Evolutionary conservation across 2,329 filamentous ascomycete genomes (phyloP), one percentile per base, ranked within the genome.

Genomic region (Fusarium robinianum): DNA sequence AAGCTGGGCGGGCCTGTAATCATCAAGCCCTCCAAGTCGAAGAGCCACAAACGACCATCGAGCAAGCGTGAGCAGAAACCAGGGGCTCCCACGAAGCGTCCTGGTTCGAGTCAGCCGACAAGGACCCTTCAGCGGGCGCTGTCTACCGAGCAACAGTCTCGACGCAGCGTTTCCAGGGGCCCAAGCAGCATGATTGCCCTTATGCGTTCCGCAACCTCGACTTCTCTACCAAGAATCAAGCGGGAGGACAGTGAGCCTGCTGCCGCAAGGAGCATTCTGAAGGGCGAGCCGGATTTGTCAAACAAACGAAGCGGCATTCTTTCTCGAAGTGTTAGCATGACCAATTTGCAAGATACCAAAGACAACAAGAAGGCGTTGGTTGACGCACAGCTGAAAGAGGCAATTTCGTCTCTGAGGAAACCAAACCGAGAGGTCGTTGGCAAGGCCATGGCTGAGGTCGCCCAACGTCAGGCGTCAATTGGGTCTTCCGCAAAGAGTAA

Each of bases 1-100:
- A 90, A 90, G 63, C 75, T 92, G 5, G 88, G 88, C 11, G 88
- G 87, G 0, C 87, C 87, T 2, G 73, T 80, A 7, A 79, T 82
- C 46, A 70, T 79, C 15, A 77, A 84, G 4, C 69, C 76, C 6
- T 65, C 72, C 1, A 81, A 80, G 55, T 72, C 76, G 8, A 80
- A 72, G 54, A 60, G 73, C 11, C 61, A 69, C 11, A 79, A 75
- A 51, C 65, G 67, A 5, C 65, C 72, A 10, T 68, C 64, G 2
- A 58, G 60, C 24, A 74, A 73, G 49, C 66, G 67, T 6, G 75
- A 74, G 22, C 65, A 74, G 14, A 78, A 73, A 47, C 78, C 80
- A 6, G 80, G 80, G 15, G 68, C 78, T 18, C 72, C 69, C 2
- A 70, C 73, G 5, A 83, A 78, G 55, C 72, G 78, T 17, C 67